Evolutionary conservation across 306 rosid species (phyloP).

Genomic region (Sphenostylis stenocarpa): DNA sequence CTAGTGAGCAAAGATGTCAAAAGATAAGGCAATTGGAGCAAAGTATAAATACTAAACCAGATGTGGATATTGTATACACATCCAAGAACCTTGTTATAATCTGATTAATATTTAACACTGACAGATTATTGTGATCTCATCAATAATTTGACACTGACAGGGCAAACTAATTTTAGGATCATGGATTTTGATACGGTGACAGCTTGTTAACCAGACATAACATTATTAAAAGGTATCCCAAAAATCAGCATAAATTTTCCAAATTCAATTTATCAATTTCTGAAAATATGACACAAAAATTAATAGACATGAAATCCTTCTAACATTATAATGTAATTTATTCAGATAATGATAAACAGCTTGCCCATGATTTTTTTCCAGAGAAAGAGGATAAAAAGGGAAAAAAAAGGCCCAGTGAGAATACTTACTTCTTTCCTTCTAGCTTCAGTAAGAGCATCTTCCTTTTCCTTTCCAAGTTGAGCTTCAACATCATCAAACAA

Average conservation of each 20-base stretch:
- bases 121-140: not conserved
- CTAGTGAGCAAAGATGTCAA: not conserved
- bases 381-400: not conserved
- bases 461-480: slow-evolving; percentile 87
- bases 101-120: not conserved
- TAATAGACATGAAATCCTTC: not conserved
- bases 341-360: not conserved
- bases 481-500: slow-evolving; percentile 71
- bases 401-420: not conserved
- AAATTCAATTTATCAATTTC: not conserved
- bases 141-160: not conserved
- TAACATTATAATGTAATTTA: not conserved
- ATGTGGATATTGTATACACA: not conserved
- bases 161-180: slow-evolving; percentile 10
- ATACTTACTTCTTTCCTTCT: slow-evolving; percentile 79
- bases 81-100: not conserved
- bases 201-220: not conserved
- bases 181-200: not conserved
- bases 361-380: not conserved
- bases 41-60: slow-evolving; percentile 13
- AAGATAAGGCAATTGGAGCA: not conserved
- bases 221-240: not conserved
- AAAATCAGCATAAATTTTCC: not conserved
- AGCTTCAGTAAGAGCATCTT: slow-evolving; percentile 81
- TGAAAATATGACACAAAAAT: not conserved